Conservation (phyloP, 2,329 filamentous ascomycete species). For the Emergomyces pasteurianus region DNA sequence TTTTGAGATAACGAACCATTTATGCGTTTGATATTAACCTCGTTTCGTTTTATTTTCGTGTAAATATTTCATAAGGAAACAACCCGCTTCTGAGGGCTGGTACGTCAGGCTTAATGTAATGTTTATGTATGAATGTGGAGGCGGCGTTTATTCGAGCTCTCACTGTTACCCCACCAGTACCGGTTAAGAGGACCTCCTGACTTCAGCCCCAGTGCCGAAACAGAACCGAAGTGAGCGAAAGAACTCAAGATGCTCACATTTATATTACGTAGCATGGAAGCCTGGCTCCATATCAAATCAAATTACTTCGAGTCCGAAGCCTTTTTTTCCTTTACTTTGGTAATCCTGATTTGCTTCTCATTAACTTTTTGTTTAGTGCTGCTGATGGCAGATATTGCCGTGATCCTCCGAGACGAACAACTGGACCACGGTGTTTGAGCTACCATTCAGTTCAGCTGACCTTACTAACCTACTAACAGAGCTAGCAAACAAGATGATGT, state of each 20-base stretch:
- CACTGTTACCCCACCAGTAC: neutral
- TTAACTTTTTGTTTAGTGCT: neutral
- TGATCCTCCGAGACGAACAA: neutral
- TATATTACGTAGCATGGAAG: neutral
- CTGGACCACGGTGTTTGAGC: neutral
- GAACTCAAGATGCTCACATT: neutral
- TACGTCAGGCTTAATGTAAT: neutral
- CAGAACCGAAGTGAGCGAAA: neutral
- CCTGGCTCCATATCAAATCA: neutral
- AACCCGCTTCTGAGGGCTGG: neutral
- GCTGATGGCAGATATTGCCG: neutral
- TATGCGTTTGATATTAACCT: neutral
- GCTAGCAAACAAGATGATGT: neutral
- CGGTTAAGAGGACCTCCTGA: neutral
- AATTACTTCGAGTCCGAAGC: neutral
- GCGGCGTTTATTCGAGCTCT: neutral
- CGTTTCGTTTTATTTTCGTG: neutral
- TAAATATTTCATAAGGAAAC: neutral
- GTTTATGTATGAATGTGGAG: neutral
- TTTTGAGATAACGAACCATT: constrained; percentile 2
- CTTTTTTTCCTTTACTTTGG: neutral
- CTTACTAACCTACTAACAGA: neutral
- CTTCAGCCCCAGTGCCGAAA: neutral
- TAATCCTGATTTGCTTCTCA: neutral
- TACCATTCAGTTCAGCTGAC: neutral